A percentile compares a stretch with the other conserved stretches of the same genome.
Conservation (phyloP, 768 basidiomycete genomes). For the Lentinula aciculospora region DNA sequence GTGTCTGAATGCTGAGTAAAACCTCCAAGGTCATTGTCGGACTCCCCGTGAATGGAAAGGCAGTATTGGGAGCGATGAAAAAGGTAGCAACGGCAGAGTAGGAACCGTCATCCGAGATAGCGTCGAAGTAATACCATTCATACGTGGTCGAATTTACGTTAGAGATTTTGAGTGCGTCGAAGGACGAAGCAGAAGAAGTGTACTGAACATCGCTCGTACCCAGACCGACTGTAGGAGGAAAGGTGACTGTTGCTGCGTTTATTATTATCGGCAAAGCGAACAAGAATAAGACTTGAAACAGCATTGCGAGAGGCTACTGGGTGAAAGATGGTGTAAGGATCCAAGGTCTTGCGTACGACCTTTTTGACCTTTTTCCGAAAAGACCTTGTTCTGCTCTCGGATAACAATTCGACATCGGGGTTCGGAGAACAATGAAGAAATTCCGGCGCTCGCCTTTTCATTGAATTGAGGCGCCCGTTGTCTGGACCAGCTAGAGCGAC, state of each 20-base stretch:
- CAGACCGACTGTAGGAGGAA: not conserved
- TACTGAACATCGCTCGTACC: not conserved
- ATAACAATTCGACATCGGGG: not conserved
- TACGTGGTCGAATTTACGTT: slow-evolving; percentile 13
- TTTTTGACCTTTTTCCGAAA: not conserved
- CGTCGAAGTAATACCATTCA: slow-evolving; percentile 19
- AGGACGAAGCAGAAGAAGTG: not conserved
- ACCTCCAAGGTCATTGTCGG: not conserved
- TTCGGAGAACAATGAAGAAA: not conserved
- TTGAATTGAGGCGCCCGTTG: not conserved
- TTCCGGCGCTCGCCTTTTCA: not conserved
- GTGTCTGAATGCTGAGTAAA: slow-evolving; percentile 7
- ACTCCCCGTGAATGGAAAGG: slow-evolving; percentile 8
- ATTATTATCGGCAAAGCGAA: not conserved
- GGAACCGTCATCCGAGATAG: slow-evolving; percentile 11
- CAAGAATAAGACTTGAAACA: not conserved
- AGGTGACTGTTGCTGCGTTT: not conserved
- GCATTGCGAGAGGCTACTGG: not conserved
- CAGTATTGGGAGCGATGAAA: slow-evolving; percentile 9
- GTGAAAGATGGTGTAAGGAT: not conserved
- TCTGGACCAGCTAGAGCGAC: no score
- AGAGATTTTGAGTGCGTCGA: slow-evolving; percentile 11
- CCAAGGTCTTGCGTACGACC: not conserved
- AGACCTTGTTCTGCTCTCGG: not conserved
- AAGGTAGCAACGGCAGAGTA: slow-evolving; percentile 13